phyloP scores from a whole-genome alignment of 2,329 filamentous ascomycete genomes.

The Teratosphaeriaceae sp. region DNA sequence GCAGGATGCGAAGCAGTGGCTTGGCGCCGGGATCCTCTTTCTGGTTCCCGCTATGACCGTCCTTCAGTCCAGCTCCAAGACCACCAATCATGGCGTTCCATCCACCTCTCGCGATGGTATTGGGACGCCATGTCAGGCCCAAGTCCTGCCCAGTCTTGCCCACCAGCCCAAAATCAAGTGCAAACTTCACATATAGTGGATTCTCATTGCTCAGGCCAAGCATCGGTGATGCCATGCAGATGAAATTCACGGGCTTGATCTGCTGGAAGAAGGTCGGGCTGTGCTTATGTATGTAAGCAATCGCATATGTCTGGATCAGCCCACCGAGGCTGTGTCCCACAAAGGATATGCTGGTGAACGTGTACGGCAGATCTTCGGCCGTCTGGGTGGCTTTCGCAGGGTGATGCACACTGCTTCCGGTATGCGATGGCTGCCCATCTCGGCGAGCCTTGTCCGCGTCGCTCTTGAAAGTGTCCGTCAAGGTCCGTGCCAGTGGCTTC shows the following conservation, averaged over 20 bases:
- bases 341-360: constrained; percentile 91
- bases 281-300: constrained; percentile 95
- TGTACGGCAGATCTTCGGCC: constrained; percentile 56
- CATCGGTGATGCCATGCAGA: constrained; percentile 79
- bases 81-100: constrained; percentile 85
- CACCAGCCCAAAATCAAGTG: constrained; percentile 89
- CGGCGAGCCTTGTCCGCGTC: constrained; percentile 39
- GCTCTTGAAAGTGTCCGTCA: constrained; percentile 43
- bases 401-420: constrained; percentile 55
- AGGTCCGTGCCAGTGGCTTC: constrained; percentile 43
- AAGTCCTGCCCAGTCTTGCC: constrained; percentile 95
- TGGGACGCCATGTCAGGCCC: constrained; percentile 87
- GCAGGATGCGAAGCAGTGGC: constrained; percentile 78
- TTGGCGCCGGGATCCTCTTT: constrained; percentile 72
- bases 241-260: constrained; percentile 85
- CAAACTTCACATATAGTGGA: constrained; percentile 93
- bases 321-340: constrained; percentile 88
- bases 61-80: constrained; percentile 57
- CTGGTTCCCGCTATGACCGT: constrained; percentile 36
- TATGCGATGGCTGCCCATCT: constrained; percentile 45
- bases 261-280: constrained; percentile 82
- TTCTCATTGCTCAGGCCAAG: constrained; percentile 95
- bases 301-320: constrained; percentile 84
- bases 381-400: constrained; percentile 36
- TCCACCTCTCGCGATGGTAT: constrained; percentile 74